Evolutionary conservation across 78 protist species (phyloP).

Genomic region (Dictyostelium firmibasis): DNA sequence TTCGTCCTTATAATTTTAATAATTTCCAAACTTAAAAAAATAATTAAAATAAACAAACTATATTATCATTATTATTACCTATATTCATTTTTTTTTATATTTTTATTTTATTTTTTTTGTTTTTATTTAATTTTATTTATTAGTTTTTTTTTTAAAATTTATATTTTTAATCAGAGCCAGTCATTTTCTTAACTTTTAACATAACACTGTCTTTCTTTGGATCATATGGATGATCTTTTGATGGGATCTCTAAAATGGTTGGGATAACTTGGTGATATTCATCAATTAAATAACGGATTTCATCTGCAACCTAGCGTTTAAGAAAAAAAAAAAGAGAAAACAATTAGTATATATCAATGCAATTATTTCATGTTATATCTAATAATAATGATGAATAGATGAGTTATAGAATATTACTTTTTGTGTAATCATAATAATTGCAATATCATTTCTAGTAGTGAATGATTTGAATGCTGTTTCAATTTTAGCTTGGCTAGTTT

Average conservation of each 20-base stretch:
- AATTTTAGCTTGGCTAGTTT: conserved; percentile 68
- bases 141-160: not conserved
- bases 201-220: conserved; percentile 88
- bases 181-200: conserved; percentile 70
- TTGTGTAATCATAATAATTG: conserved; percentile 90
- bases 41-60: no score
- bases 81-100: not conserved
- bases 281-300: conserved; percentile 84
- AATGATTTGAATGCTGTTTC: conserved; percentile 88
- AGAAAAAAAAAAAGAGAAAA: no score
- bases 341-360: no score
- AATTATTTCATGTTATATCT: no score
- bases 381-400: not conserved
- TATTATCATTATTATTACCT: not conserved
- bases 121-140: not conserved
- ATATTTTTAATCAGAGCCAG: conserved; percentile 58
- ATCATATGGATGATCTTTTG: conserved; percentile 91
- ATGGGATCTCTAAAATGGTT: conserved; percentile 92
- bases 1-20: no score
- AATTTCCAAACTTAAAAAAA: no score
- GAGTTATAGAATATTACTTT: conserved; percentile 49
- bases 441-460: conserved; percentile 84
- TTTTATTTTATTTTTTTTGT: conserved; percentile 5
- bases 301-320: conserved; percentile 89
- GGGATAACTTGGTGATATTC: conserved; percentile 84